phyloP scores from a whole-genome alignment of 202 grass and related monocot species.

The Alloteropsis angusta region DNA sequence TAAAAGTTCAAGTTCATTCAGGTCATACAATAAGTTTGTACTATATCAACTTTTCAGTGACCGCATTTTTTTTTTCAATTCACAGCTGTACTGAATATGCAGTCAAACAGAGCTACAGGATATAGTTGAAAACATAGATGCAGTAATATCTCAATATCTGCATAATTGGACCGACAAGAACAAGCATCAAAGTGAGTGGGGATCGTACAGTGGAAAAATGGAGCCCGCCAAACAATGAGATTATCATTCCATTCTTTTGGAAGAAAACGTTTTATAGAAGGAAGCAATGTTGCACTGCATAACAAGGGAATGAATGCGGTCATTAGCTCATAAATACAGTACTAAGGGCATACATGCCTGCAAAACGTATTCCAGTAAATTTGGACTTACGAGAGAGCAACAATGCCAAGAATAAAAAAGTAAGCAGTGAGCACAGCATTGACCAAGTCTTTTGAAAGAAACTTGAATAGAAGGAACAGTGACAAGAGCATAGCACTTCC shows the following conservation, averaged over 20 bases:
- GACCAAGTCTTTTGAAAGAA: slow-evolving; percentile 85
- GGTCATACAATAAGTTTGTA: neutral
- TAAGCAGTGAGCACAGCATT: slow-evolving; percentile 78
- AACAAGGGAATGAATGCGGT: neutral
- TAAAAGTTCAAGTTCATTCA: neutral
- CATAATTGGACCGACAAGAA: neutral
- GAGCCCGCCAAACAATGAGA: slow-evolving; percentile 46
- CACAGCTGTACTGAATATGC: neutral
- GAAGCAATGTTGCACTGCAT: slow-evolving; percentile 70
- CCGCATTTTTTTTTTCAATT: neutral
- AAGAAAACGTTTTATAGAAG: slow-evolving; percentile 67
- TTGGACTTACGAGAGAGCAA: slow-evolving; percentile 62
- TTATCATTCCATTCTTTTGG: slow-evolving; percentile 71
- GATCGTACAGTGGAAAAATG: slow-evolving; percentile 61
- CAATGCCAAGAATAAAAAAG: slow-evolving; percentile 92
- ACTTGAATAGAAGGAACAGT: slow-evolving; percentile 88
- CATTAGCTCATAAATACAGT: neutral
- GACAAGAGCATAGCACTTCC: slow-evolving; percentile 95
- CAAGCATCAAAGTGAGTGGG: neutral
- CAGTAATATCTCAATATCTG: neutral
- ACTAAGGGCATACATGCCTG: neutral
- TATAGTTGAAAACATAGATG: neutral
- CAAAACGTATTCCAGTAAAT: neutral
- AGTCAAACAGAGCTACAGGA: neutral
- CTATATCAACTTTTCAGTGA: neutral